A percentile compares a stretch with the other conserved stretches of the same genome.
phyloP scores from a whole-genome alignment of 345 rosid species.

The Melaleuca alternifolia region DNA sequence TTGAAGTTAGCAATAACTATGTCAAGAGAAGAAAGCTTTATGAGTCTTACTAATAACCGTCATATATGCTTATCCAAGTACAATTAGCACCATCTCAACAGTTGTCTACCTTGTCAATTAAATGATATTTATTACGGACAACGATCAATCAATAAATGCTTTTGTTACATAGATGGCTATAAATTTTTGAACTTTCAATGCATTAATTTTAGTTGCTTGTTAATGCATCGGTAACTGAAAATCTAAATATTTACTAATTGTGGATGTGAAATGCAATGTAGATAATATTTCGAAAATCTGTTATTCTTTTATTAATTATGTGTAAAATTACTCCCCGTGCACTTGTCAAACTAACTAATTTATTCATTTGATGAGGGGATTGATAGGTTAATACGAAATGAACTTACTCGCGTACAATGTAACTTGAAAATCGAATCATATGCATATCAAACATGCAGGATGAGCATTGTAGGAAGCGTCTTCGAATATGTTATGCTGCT shows the following conservation, averaged over 20 bases:
- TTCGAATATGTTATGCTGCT: neutral
- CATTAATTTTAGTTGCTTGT: neutral
- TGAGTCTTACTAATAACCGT: neutral
- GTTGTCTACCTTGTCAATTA: neutral
- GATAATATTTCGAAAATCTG: neutral
- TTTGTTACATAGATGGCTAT: neutral
- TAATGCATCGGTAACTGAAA: neutral
- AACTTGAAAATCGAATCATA: neutral
- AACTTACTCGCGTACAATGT: neutral
- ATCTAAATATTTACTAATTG: neutral
- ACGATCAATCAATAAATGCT: neutral
- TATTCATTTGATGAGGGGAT: neutral
- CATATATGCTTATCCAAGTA: neutral
- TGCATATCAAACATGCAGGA: neutral
- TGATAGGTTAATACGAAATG: neutral
- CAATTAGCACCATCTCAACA: neutral
- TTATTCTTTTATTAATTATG: neutral
- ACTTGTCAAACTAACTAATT: neutral
- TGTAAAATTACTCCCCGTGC: neutral
- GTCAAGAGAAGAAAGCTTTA: neutral
- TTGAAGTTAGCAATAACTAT: neutral
- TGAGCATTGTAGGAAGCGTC: too few relatives aligned
- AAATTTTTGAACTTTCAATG: neutral
- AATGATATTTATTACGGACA: neutral
- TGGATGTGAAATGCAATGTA: fast-evolving